Conservation (phyloP, 2,329 filamentous ascomycete species). For the Gnomoniopsis smithogilvyi region DNA sequence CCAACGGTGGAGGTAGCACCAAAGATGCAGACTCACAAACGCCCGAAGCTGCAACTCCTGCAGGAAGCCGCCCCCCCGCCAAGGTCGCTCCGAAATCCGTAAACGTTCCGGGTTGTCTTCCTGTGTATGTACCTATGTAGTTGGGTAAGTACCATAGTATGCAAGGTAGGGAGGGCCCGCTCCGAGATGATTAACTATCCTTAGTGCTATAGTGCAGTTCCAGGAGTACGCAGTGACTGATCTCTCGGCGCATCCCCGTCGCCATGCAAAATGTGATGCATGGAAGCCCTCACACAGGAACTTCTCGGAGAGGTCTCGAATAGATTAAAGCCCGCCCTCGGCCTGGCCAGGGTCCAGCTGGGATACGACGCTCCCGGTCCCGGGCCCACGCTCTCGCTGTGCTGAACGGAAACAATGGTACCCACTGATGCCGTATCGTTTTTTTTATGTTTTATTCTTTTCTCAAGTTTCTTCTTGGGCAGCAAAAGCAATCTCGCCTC, state of each 20-base stretch:
- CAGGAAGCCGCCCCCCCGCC: background rate
- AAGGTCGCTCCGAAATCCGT: background rate
- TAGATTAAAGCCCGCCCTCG: constrained; percentile 1
- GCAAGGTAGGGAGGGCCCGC: background rate
- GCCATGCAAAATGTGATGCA: constrained; percentile 8
- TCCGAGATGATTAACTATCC: no score
- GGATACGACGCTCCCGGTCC: constrained; percentile 2
- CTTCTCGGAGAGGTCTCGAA: constrained; percentile 2
- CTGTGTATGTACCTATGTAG: no score
- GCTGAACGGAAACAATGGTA: background rate
- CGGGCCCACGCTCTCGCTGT: background rate
- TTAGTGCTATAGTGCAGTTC: no score
- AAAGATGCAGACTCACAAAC: background rate
- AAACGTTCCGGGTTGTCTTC: constrained; percentile 1
- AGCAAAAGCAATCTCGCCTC: background rate
- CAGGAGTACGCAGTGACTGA: background rate
- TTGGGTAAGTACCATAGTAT: background rate
- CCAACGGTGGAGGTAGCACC: background rate
- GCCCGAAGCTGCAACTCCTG: background rate
- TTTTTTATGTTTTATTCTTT: background rate
- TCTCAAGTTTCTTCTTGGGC: background rate
- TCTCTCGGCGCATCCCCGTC: constrained; percentile 1
- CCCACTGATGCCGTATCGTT: background rate
- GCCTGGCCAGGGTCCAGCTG: background rate
- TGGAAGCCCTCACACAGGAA: constrained; percentile 1